Evolutionary conservation across 1,139 yeast genomes (phyloP).

Genomic region (Protomyces lactucae-debilis): DNA sequence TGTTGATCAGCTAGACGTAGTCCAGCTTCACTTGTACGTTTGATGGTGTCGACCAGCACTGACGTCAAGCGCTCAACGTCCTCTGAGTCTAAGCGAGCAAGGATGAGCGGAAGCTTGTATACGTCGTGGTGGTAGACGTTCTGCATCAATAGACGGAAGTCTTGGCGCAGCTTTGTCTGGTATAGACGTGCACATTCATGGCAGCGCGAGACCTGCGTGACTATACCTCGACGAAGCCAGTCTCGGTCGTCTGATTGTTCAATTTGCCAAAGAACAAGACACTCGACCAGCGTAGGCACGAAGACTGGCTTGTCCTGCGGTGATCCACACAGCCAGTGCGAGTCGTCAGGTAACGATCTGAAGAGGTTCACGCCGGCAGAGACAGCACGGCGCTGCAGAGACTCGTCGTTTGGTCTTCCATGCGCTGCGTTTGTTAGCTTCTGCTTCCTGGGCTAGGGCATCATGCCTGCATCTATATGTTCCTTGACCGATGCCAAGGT

Average conservation of each 20-base stretch:
- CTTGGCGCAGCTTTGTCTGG: conserved; percentile 29
- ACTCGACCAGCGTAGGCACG: neutral
- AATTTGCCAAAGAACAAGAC: neutral
- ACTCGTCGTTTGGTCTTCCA: neutral
- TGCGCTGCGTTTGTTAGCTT: neutral
- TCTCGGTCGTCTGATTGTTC: conserved; percentile 27
- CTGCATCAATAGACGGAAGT: conserved; percentile 24
- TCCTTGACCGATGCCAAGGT: neutral
- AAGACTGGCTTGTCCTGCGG: neutral
- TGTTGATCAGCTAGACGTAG: conserved; percentile 30
- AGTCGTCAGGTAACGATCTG: neutral
- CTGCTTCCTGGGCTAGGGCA: neutral
- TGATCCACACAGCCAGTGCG: neutral
- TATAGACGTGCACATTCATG: conserved; percentile 33
- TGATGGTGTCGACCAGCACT: conserved; percentile 29
- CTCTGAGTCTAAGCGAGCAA: conserved; percentile 32
- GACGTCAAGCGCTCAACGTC: conserved; percentile 32
- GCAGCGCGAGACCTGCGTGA: conserved; percentile 31
- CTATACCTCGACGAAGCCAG: conserved; percentile 32
- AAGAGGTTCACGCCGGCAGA: neutral
- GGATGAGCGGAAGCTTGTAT: conserved; percentile 32
- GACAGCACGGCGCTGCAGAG: neutral
- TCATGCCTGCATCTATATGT: neutral
- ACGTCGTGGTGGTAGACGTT: conserved; percentile 28
- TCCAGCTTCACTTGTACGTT: conserved; percentile 23